Evolutionary conservation across 306 rosid species (phyloP).

Genomic region (Sicyos edulis): DNA sequence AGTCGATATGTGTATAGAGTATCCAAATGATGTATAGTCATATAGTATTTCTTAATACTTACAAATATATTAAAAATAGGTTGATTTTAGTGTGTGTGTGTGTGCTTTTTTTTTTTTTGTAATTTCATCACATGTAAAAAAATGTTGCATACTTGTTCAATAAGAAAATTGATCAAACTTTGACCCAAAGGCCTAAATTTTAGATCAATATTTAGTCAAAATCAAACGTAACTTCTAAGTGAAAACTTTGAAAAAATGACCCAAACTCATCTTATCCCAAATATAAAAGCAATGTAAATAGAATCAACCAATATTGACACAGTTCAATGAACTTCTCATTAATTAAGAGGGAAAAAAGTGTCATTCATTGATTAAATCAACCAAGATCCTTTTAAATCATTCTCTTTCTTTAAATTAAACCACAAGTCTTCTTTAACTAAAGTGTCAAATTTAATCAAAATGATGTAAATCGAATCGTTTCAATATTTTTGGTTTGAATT

Average conservation of each 20-base stretch:
- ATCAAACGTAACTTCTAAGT: constrained; percentile 9
- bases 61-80: too few species aligned
- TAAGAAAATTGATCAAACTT: background rate
- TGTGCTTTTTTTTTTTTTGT: too few species aligned
- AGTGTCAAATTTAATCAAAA: background rate
- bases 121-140: too few species aligned
- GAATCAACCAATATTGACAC: background rate
- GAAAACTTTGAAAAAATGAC: background rate
- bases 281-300: background rate
- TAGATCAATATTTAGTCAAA: background rate
- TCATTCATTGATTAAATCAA: background rate
- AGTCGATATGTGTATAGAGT: too few species aligned
- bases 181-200: background rate
- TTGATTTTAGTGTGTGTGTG: too few species aligned
- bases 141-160: background rate
- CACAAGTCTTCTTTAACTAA: background rate
- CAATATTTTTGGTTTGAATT: background rate
- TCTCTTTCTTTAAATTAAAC: background rate
- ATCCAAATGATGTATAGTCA: too few species aligned
- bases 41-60: too few species aligned
- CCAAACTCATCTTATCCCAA: background rate
- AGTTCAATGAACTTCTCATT: background rate
- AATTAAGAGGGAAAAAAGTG: too few species aligned
- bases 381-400: background rate
- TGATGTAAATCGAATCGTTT: background rate